Base-by-base conservation (phyloP, 192 early-diverging fungal species). In the Coemansia sp. region DNA sequence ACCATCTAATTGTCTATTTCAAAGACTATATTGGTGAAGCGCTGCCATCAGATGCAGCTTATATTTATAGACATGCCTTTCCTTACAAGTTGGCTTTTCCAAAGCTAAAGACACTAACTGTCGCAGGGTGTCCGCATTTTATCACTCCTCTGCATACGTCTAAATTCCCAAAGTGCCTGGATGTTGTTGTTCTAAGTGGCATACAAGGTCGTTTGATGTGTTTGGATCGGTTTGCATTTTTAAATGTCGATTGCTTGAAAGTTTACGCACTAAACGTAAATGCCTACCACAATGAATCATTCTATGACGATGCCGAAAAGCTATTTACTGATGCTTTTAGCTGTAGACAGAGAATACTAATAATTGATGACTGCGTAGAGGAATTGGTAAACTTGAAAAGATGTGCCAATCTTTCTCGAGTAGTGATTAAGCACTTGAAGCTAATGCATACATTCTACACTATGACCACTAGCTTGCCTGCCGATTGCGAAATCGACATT, bases 171-270 rank as follows among this genome's bases (percentile, higher is more conserved):
- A 20, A 9, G 7, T 3, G 8, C 14, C 23, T 48, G 14, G 28
- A 30, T 23, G 23, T 26, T 48, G 46, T 48, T 26, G 15, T 14
- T 7, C 23, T 48, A 7, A 28, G 23, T 23, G 46, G 46, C 3
- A 11, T 23, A 6, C 3, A 48, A 2, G 46, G 46, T 48, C 0
- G n/a, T 1, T 28, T 48, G 46, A 48, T n/a, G 13, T 28, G 23
- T 5, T n/a, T 48, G 21, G 46, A 48, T 28, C 21, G 13, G 6
- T 48, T 48, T 48, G 28, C 19, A 48, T 48, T 48, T 48, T 5
- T 14, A 11, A 48, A 48, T 28, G 14, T 48, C 5, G 46, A 26
- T 8, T 31, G 26, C 26, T 26, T 48, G 46, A 14, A 28, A n/a
- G 5, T 48, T 13, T n/a, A 48, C 7, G 19, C 46, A n/a, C 13